Evolutionary conservation across 768 basidiomycete species (phyloP).

Genomic region (Pulveroboletus sp.): DNA sequence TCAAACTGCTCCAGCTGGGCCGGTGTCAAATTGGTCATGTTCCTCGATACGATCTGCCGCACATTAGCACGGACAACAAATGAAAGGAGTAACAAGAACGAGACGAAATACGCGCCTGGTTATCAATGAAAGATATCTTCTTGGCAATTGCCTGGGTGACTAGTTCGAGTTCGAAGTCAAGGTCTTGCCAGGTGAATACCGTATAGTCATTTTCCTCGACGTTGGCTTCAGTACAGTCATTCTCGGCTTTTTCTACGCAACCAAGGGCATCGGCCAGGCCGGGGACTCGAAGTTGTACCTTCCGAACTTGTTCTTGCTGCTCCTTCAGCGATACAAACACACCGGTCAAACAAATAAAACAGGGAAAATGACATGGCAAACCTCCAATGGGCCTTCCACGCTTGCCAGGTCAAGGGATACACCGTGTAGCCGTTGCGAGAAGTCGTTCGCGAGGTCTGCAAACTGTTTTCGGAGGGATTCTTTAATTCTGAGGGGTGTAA

Average conservation of each 20-base stretch:
- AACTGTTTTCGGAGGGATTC: conserved; percentile 75
- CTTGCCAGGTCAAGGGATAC: conserved; percentile 72
- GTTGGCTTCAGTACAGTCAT: conserved; percentile 80
- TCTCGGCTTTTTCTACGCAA: conserved; percentile 61
- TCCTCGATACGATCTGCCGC: conserved; percentile 83
- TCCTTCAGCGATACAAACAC: conserved; percentile 39
- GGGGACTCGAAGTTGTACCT: conserved; percentile 67
- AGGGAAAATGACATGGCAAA: conserved; percentile 24
- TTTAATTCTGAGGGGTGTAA: conserved; percentile 61
- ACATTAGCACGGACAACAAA: conserved; percentile 11
- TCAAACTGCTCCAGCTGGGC: conserved; percentile 97
- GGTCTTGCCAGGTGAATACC: conserved; percentile 82
- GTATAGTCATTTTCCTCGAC: conserved; percentile 98
- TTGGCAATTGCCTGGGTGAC: conserved; percentile 78
- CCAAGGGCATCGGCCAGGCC: conserved; percentile 56
- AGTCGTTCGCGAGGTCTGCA: conserved; percentile 73
- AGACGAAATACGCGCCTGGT: conserved; percentile 60
- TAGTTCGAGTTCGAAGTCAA: conserved; percentile 85
- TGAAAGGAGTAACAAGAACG: not conserved
- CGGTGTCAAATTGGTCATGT: conserved; percentile 92
- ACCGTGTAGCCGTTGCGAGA: conserved; percentile 61
- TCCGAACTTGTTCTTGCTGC: conserved; percentile 67
- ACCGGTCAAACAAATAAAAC: conserved; percentile 9
- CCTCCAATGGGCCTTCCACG: conserved; percentile 77
- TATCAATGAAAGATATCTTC: conserved; percentile 95